These are phyloP conservation scores for Calendula officinalis DNA, from an alignment of 129 eudicot genomes.

Conservation along the genomic window DNA sequence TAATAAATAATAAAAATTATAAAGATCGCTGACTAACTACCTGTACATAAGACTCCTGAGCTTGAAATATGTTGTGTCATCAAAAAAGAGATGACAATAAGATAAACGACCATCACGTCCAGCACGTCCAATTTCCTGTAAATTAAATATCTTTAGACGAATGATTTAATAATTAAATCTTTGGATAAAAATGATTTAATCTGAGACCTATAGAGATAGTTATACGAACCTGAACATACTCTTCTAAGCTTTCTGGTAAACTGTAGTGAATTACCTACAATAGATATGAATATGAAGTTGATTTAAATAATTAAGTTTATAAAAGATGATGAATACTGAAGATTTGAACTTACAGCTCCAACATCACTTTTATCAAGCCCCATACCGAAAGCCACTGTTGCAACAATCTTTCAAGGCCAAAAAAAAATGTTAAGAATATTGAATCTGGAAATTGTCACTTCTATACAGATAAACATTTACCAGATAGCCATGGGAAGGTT, in stretches of 20 bases:
- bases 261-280: constrained; percentile 92
- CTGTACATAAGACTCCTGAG: constrained; percentile 75
- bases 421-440: constrained; percentile 17
- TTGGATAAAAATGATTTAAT: neutral
- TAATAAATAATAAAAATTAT: neutral
- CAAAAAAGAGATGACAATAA: constrained; percentile 86
- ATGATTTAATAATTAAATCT: neutral
- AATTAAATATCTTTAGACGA: constrained; percentile 1
- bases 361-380: constrained; percentile 93
- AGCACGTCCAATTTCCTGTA: constrained; percentile 95
- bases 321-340: neutral
- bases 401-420: constrained; percentile 68
- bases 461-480: neutral
- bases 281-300: constrained; percentile 5
- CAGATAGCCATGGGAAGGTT: too few relatives aligned
- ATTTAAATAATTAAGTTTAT: neutral
- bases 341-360: constrained; percentile 80
- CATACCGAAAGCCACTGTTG: constrained; percentile 99
- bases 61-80: constrained; percentile 71
- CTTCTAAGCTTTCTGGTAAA: constrained; percentile 94
- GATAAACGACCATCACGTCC: constrained; percentile 96
- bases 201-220: neutral
- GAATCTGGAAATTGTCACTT: neutral
- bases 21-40: constrained; percentile 23
- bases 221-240: constrained; percentile 81